phyloP scores from a whole-genome alignment of 257 asterid genomes.

The Scutellaria galericulata region DNA sequence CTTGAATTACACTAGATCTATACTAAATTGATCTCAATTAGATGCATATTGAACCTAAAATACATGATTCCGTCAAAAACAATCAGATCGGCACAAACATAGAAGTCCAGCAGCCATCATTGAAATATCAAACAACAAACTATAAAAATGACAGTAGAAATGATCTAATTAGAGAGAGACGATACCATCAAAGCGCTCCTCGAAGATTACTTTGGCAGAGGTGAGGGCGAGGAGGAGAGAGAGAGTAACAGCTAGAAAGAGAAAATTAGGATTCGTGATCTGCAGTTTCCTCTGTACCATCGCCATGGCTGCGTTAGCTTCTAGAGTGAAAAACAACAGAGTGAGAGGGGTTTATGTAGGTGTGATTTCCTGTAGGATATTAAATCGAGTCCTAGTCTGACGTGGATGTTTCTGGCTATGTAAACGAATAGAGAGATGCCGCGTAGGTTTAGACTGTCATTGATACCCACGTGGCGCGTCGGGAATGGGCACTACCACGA shows the following conservation, averaged over 20 bases:
- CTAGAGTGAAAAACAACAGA: constrained; percentile 1
- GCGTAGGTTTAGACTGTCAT: constrained; percentile 47
- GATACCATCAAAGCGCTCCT: constrained; percentile 88
- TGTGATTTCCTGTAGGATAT: constrained; percentile 15
- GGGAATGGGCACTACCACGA: constrained; percentile 57
- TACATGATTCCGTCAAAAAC: constrained; percentile 25
- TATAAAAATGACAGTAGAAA: background rate
- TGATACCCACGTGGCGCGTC: constrained; percentile 53
- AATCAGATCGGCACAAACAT: constrained; percentile 40
- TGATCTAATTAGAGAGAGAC: background rate
- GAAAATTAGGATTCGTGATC: constrained; percentile 49
- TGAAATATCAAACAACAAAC: constrained; percentile 9
- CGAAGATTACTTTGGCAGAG: constrained; percentile 78
- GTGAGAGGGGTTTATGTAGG: constrained; percentile 35
- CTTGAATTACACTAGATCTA: constrained; percentile 37
- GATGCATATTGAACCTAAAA: constrained; percentile 20
- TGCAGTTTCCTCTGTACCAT: constrained; percentile 43
- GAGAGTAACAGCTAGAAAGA: constrained; percentile 51
- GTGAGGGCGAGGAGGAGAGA: constrained; percentile 58
- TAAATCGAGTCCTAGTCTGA: constrained; percentile 29
- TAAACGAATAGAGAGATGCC: constrained; percentile 24
- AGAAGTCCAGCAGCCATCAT: constrained; percentile 14
- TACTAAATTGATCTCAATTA: constrained; percentile 29
- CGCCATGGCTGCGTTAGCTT: constrained; percentile 65
- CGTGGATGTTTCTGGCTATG: constrained; percentile 31